Conservation (phyloP, 2,329 filamentous ascomycete species). For the Truncatella angustata region DNA sequence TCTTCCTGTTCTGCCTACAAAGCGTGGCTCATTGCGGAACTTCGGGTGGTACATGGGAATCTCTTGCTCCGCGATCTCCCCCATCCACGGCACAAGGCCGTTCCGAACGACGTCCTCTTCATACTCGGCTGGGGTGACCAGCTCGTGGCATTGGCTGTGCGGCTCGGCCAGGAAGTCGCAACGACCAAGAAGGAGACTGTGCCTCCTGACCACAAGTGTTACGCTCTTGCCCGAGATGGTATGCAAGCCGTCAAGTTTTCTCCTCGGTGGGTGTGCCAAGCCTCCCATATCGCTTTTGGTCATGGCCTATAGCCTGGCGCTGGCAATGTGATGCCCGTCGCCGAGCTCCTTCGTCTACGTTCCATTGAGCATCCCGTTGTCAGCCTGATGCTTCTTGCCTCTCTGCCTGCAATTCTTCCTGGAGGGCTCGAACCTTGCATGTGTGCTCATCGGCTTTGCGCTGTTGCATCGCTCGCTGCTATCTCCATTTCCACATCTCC, state of each 20-base stretch:
- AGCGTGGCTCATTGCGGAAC: too few species aligned
- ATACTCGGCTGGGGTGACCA: background rate
- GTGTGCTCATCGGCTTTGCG: background rate
- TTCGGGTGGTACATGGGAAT: background rate
- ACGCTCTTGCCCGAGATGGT: too few species aligned
- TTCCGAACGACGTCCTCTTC: too few species aligned
- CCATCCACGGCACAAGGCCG: conserved; percentile 4
- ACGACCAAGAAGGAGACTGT: too few species aligned
- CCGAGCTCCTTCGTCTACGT: background rate
- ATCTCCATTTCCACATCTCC: background rate
- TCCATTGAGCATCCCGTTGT: background rate
- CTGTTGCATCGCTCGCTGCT: background rate
- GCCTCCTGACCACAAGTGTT: too few species aligned
- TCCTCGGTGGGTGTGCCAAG: background rate
- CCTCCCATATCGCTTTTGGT: background rate
- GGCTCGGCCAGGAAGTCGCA: too few species aligned
- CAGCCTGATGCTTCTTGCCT: background rate
- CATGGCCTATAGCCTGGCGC: background rate
- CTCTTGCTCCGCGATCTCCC: conserved; percentile 1
- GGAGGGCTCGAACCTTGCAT: background rate
- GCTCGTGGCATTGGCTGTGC: too few species aligned
- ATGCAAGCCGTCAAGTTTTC: too few species aligned
- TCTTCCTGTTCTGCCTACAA: too few species aligned
- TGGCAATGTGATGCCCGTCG: background rate
- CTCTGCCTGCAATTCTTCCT: background rate